Evolutionary conservation across 805 yeast species (phyloP).

Genomic region (Suhomyces faveliae): DNA sequence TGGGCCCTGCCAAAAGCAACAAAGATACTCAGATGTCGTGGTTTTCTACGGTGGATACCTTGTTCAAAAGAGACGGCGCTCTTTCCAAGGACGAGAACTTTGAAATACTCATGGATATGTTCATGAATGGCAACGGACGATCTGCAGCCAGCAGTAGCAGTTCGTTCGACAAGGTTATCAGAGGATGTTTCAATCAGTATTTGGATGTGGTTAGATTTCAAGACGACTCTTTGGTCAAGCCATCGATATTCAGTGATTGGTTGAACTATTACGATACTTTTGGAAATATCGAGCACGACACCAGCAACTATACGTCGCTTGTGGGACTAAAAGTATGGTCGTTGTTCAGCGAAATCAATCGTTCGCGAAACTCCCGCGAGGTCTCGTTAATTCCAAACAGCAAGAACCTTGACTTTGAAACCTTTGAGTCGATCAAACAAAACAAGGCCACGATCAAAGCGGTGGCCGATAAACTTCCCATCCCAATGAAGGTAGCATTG

Average conservation of each 20-base stretch:
- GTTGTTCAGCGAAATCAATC: slow-evolving; percentile 60
- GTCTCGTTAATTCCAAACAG: slow-evolving; percentile 33
- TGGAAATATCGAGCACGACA: slow-evolving; percentile 33
- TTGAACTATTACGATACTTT: slow-evolving; percentile 66
- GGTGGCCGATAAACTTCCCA: slow-evolving; percentile 29
- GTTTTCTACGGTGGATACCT: slow-evolving; percentile 59
- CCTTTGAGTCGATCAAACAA: slow-evolving; percentile 35
- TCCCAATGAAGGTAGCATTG: slow-evolving; percentile 26
- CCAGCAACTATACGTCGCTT: slow-evolving; percentile 54
- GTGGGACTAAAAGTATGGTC: slow-evolving; percentile 63
- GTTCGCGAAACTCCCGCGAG: no score
- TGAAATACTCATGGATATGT: slow-evolving; percentile 41
- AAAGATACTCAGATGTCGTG: slow-evolving; percentile 69
- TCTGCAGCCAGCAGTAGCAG: slow-evolving; percentile 31
- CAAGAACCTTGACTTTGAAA: slow-evolving; percentile 35
- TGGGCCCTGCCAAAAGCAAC: not conserved
- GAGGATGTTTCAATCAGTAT: slow-evolving; percentile 70
- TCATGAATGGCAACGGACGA: slow-evolving; percentile 42
- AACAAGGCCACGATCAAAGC: slow-evolving; percentile 32
- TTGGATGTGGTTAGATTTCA: slow-evolving; percentile 56
- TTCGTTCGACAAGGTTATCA: slow-evolving; percentile 62
- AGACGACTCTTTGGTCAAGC: slow-evolving; percentile 61
- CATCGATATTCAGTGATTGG: slow-evolving; percentile 72
- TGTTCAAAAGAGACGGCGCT: slow-evolving; percentile 56
- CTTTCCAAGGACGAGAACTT: slow-evolving; percentile 48